A percentile compares a stretch with the other conserved stretches of the same genome.
Evolutionary conservation across 2,329 filamentous ascomycete species (phyloP).

Genomic region (Colletotrichum australisinense): DNA sequence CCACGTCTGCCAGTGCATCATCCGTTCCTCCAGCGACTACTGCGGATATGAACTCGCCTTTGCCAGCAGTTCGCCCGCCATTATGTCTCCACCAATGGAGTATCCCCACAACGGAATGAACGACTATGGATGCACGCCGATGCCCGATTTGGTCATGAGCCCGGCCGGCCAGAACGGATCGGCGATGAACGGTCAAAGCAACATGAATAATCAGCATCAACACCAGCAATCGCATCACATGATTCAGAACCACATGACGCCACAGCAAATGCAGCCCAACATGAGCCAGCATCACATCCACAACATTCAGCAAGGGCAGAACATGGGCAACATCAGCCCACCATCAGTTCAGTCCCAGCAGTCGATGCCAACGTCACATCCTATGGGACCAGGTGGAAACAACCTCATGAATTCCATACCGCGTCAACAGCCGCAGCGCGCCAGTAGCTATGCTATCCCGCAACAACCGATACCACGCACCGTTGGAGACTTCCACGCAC

Average conservation of each 20-base stretch:
- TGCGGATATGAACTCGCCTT: conserved; percentile 60
- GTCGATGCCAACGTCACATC: conserved; percentile 41
- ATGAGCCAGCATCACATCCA: conserved; percentile 45
- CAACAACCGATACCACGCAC: conserved; percentile 53
- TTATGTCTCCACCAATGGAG: conserved; percentile 65
- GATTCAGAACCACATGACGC: conserved; percentile 40
- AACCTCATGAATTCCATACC: conserved; percentile 37
- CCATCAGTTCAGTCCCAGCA: conserved; percentile 22
- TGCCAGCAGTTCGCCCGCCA: conserved; percentile 61
- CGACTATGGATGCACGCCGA: conserved; percentile 54
- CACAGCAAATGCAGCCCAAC: conserved; percentile 45
- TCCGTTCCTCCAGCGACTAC: conserved; percentile 38
- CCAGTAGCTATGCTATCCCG: conserved; percentile 54
- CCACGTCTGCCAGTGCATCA: conserved; percentile 38
- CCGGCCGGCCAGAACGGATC: conserved; percentile 52
- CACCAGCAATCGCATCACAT: conserved; percentile 45
- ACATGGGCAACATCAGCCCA: conserved; percentile 33
- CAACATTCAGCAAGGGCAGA: conserved; percentile 41
- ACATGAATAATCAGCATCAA: conserved; percentile 44
- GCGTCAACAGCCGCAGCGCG: conserved; percentile 49
- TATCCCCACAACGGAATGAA: conserved; percentile 55
- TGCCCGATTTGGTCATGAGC: conserved; percentile 66
- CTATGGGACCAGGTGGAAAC: conserved; percentile 40
- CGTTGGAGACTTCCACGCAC: conserved; percentile 61
- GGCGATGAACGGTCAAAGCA: conserved; percentile 38